Base-by-base conservation (phyloP, 139 green algal genomes). In the Volvox reticuliferus region DNA sequence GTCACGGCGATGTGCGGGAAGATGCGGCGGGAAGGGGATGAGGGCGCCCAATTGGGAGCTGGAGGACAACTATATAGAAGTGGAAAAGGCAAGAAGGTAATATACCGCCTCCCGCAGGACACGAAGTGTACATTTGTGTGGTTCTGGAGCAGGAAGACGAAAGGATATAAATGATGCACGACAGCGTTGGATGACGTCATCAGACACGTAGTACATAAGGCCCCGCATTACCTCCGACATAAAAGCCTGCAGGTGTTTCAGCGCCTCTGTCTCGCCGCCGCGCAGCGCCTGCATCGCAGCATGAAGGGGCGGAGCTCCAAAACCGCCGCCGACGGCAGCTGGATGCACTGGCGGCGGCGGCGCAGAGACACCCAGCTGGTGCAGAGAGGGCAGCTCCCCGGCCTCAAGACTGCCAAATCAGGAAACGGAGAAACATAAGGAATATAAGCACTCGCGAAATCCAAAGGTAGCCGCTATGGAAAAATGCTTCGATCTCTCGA, bases 221-320 rank as follows among this genome's bases (percentile, higher is more conserved):
- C 44, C 73, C 16, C 73, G 6, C 73, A 28, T 24, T 61, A 90
- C 78, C 20, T 90, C 87, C 12, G 55, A 13, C 28, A 97, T 63
- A 82, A 98, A 98, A 20, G 33, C 28, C 16, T 89, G 71, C 82
- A 98, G 91, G 63, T 95, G 92, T 16, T 83, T 63, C 67, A 98
- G 92, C 16, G 96, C 96, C 91, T 98, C 96, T 1, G 88, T 93
- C 94, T 98, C 96, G 13, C 96, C 96, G 68, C 96, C 96, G 3
- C 76, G 75, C 21, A 95, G 63, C 33, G 28, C 63, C 13, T 28
- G 69, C 24, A 61, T 62, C 18, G 36, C 87, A 44, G 30, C 30
- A 12, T 21, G 19, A 78, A 36, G 35, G 78, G 21, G 35, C 44
- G 26, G 35, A 68, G 33, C 71, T 28, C 36, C 71, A 17, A 55